phyloP scores from a whole-genome alignment of 148 eudicot genomes.

The Fagopyrum esculentum region DNA sequence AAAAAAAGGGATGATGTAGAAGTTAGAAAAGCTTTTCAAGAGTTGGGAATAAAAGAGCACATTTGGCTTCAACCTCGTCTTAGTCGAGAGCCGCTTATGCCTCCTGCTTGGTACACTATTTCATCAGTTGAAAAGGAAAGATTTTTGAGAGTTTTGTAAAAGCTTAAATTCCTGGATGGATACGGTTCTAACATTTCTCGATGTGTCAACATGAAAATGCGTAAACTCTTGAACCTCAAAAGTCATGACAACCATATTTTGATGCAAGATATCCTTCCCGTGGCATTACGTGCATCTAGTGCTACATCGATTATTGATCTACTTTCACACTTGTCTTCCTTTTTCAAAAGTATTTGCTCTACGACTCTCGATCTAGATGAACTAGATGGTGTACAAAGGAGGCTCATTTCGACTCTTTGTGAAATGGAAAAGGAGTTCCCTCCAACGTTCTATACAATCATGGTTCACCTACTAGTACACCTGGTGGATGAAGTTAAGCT shows the following conservation, averaged over 20 bases:
- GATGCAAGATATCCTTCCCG: not conserved
- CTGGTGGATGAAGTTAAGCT: slow-evolving; percentile 8
- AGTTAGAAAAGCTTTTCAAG: not conserved
- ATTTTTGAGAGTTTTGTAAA: slow-evolving; percentile 10
- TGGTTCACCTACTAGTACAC: too few relatives aligned
- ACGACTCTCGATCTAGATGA: too few relatives aligned
- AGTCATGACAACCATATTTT: not conserved
- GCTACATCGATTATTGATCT: too few relatives aligned
- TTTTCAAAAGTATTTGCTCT: too few relatives aligned
- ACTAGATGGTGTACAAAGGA: too few relatives aligned
- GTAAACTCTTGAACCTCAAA: not conserved
- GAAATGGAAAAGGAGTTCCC: too few relatives aligned
- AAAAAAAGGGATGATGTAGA: slow-evolving; percentile 9
- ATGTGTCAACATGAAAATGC: not conserved
- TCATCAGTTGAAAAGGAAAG: not conserved
- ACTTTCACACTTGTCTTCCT: too few relatives aligned
- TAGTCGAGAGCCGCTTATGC: not conserved
- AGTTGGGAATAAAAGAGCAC: not conserved
- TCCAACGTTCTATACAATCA: too few relatives aligned
- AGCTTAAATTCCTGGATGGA: not conserved
- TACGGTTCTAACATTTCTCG: not conserved
- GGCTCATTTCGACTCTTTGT: too few relatives aligned
- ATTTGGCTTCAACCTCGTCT: not conserved
- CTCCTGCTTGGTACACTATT: not conserved
- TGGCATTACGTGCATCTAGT: too few relatives aligned